Evolutionary conservation across 2,329 filamentous ascomycete species (phyloP).

Genomic region (Fusarium pininemorale): DNA sequence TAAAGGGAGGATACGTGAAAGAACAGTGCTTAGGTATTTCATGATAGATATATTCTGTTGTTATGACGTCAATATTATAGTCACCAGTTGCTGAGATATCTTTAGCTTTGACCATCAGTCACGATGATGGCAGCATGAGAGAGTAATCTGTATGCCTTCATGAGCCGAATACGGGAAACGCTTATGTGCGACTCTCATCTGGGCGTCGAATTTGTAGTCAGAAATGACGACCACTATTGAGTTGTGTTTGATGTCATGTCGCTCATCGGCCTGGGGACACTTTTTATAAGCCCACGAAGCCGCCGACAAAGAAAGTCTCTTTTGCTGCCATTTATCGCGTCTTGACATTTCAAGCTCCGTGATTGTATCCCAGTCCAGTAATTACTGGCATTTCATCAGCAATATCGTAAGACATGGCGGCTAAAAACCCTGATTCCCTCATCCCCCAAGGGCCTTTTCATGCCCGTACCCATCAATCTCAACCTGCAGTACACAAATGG

Average conservation of each 20-base stretch:
- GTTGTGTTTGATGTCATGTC: neutral
- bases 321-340: neutral
- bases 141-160: too few species aligned
- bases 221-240: rapidly evolving
- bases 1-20: rapidly evolving
- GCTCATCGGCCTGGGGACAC: neutral
- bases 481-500: neutral
- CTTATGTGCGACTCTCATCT: neutral
- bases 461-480: neutral
- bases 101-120: neutral
- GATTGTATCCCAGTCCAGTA: too few species aligned
- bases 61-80: neutral
- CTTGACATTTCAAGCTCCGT: rapidly evolving
- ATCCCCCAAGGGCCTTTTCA: neutral
- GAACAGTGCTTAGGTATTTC: too few species aligned
- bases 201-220: neutral
- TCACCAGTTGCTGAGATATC: rapidly evolving
- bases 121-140: neutral
- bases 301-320: neutral
- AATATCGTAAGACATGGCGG: neutral
- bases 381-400: too few species aligned
- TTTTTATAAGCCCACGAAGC: neutral
- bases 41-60: neutral
- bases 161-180: neutral
- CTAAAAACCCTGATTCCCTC: neutral